phyloP scores from a whole-genome alignment of 164 flowering plant species.

The Macadamia integrifolia region DNA sequence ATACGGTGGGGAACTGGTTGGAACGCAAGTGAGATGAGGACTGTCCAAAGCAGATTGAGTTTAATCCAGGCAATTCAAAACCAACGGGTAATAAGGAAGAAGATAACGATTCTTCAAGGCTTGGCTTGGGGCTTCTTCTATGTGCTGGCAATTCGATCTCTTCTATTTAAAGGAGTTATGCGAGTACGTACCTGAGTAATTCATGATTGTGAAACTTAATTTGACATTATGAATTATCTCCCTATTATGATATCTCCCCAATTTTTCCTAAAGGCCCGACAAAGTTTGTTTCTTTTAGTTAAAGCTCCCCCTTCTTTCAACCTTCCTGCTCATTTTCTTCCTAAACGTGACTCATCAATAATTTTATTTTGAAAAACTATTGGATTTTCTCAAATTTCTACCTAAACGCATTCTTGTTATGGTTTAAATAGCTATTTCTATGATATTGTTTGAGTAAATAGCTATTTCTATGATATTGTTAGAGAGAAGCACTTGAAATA shows the following conservation, averaged over 20 bases:
- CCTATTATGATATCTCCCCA: background rate
- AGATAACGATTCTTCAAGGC: no score
- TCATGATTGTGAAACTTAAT: background rate
- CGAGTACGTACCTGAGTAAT: constrained; percentile 37
- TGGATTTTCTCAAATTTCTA: background rate
- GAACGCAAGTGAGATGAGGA: no score
- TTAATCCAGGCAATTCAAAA: no score
- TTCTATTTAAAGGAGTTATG: constrained; percentile 73
- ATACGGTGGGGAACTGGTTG: no score
- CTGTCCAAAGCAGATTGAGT: no score
- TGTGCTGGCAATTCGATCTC: constrained; percentile 61
- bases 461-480: no score
- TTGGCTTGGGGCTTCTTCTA: background rate
- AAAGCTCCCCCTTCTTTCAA: constrained; percentile 73
- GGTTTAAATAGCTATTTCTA: no score
- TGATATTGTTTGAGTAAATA: no score
- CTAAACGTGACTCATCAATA: constrained; percentile 66
- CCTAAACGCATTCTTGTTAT: no score
- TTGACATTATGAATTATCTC: constrained; percentile 2
- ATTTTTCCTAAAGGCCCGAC: constrained; percentile 48
- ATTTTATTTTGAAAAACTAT: background rate
- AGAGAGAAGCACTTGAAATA: no score
- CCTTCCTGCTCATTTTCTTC: constrained; percentile 85
- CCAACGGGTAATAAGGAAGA: no score
- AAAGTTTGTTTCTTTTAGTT: constrained; percentile 77